phyloP scores from a whole-genome alignment of 2,329 filamentous ascomycete genomes.

The Raffaelea albimanens region DNA sequence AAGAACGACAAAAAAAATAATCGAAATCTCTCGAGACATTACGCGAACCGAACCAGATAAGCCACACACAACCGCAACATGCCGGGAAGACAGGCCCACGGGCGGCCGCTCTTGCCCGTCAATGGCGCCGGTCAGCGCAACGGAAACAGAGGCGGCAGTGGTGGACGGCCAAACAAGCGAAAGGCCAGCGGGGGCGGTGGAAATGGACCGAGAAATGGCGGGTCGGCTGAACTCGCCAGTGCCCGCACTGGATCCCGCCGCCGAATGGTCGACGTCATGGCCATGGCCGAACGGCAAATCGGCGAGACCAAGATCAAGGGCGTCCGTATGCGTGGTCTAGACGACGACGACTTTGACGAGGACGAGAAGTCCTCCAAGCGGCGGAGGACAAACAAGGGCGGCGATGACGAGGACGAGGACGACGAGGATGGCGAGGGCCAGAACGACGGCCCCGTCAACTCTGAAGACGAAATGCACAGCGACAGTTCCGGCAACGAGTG shows the following conservation, averaged over 20 bases:
- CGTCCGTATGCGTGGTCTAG: slow-evolving; percentile 38
- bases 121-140: slow-evolving; percentile 16
- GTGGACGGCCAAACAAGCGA: slow-evolving; percentile 23
- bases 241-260: no score
- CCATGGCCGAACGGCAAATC: slow-evolving; percentile 44
- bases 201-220: slow-evolving; percentile 25
- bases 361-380: not conserved
- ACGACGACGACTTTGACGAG: slow-evolving; percentile 48
- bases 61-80: slow-evolving; percentile 22
- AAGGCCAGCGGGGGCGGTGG: not conserved
- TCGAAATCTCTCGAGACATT: no score
- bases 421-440: slow-evolving; percentile 25
- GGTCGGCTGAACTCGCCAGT: no score
- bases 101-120: slow-evolving; percentile 35
- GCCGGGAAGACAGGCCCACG: slow-evolving; percentile 51
- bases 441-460: slow-evolving; percentile 38
- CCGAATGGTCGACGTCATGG: slow-evolving; percentile 40
- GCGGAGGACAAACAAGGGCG: not conserved
- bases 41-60: no score
- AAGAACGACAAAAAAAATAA: no score
- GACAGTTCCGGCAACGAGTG: slow-evolving; percentile 83
- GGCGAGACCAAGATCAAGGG: slow-evolving; percentile 25
- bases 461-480: slow-evolving; percentile 61
- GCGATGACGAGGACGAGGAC: slow-evolving; percentile 29
- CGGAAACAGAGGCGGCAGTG: no score